Conservation (phyloP, 2,329 filamentous ascomycete genomes). For the Exophiala lecanii-corni region DNA sequence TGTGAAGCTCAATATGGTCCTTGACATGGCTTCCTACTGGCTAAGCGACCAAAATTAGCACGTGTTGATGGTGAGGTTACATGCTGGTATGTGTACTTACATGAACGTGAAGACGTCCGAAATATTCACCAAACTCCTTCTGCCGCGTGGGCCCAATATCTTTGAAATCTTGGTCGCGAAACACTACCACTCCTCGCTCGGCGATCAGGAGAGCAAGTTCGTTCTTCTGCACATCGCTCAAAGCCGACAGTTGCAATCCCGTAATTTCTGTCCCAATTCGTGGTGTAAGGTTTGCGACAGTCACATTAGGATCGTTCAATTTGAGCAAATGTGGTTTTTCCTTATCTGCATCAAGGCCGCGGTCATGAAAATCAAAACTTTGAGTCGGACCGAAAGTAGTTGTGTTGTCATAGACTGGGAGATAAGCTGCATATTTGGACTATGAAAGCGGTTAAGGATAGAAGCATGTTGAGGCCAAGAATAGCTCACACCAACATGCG, state of each 20-base stretch:
- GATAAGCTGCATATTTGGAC: no score
- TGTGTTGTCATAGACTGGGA: no score
- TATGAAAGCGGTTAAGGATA: no score
- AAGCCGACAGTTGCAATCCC: constrained; percentile 44
- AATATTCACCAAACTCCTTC: constrained; percentile 23
- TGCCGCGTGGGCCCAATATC: constrained; percentile 17
- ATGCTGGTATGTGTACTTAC: no score
- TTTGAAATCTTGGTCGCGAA: constrained; percentile 46
- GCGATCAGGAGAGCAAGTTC: constrained; percentile 62
- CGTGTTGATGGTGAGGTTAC: no score
- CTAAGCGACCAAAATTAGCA: no score
- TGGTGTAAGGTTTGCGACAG: constrained; percentile 42
- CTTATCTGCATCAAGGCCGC: constrained; percentile 38
- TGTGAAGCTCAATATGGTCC: no score
- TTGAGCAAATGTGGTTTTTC: constrained; percentile 39
- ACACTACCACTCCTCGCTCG: constrained; percentile 54
- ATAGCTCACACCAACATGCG: no score
- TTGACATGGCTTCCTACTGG: no score
- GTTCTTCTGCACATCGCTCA: constrained; percentile 45
- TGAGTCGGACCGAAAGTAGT: no score
- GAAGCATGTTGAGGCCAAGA: no score
- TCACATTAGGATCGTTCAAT: constrained; percentile 29
- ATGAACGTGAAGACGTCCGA: constrained; percentile 28
- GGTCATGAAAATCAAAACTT: no score
- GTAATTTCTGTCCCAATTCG: constrained; percentile 38